phyloP scores from a whole-genome alignment of 768 basidiomycete genomes.

The Mrakia blollopis region DNA sequence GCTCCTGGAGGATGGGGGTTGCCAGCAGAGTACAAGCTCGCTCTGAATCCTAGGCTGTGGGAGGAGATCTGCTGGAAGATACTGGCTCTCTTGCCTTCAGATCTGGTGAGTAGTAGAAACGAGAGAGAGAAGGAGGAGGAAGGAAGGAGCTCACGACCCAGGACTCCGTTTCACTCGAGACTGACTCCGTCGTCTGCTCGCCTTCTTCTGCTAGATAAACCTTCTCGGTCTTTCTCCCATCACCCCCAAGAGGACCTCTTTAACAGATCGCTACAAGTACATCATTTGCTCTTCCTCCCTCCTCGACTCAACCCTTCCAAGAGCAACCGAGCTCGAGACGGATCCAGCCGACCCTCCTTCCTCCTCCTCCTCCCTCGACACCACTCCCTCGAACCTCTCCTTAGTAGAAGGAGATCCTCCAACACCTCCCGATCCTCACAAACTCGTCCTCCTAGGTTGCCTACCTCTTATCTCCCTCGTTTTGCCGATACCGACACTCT shows the following conservation, averaged over 20 bases:
- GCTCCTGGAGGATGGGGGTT: background rate
- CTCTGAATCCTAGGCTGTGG: background rate
- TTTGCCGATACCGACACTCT: conserved; percentile 3
- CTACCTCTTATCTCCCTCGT: background rate
- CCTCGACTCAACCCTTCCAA: conserved; percentile 19
- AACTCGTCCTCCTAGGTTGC: background rate
- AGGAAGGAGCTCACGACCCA: background rate
- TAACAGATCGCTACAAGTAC: conserved; percentile 1
- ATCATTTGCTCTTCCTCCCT: conserved; percentile 20
- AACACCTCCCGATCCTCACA: background rate
- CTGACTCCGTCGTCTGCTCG: too few relatives aligned
- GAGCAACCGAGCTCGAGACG: conserved; percentile 8
- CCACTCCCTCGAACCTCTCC: background rate
- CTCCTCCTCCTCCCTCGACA: background rate
- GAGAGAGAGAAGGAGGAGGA: background rate
- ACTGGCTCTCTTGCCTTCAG: background rate
- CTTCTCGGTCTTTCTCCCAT: background rate
- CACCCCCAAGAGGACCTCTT: background rate
- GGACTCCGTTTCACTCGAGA: background rate
- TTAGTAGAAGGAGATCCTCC: background rate
- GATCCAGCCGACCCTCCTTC: background rate
- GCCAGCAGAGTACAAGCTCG: background rate
- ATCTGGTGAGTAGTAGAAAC: conserved; percentile 1
- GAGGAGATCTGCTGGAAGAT: background rate
- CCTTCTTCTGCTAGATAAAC: background rate